These are phyloP conservation scores for Camellia lanceoleosa DNA, from an alignment of 148 eudicot genomes.

Conservation along the genomic window DNA sequence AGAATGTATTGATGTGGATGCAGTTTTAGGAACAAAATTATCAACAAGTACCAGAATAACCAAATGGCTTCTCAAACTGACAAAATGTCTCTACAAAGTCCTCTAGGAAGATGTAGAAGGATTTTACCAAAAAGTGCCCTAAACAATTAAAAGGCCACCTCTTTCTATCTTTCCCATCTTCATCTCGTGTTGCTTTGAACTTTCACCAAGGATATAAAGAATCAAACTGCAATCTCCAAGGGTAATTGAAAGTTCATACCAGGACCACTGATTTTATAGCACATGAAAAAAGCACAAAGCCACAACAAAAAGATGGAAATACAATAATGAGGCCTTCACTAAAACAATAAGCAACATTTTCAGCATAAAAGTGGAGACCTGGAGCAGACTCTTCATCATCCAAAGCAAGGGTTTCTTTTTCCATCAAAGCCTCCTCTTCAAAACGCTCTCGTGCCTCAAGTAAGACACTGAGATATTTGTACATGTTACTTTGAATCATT, in stretches of 20 bases:
- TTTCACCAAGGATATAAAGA: not conserved
- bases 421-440: constrained; percentile 32
- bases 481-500: constrained; percentile 40
- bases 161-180: not conserved
- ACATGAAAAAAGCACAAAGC: not conserved
- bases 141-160: not conserved
- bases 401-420: constrained; percentile 5
- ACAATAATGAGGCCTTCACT: not conserved
- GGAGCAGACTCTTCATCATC: constrained; percentile 16
- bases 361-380: constrained; percentile 23
- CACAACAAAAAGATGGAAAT: not conserved
- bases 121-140: not conserved
- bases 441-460: constrained; percentile 41
- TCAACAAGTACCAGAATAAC: too few species aligned
- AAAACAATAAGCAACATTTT: not conserved
- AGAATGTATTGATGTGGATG: too few species aligned
- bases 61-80: too few species aligned
- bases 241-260: not conserved
- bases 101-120: not conserved
- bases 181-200: not conserved
- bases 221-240: constrained; percentile 1
- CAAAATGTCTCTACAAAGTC: too few species aligned
- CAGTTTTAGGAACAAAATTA: too few species aligned
- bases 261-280: not conserved
- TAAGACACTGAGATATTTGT: constrained; percentile 34